Evolutionary conservation across 495 filamentous ascomycete species (phyloP).

Genomic region (Jackrogersella multiformis): DNA sequence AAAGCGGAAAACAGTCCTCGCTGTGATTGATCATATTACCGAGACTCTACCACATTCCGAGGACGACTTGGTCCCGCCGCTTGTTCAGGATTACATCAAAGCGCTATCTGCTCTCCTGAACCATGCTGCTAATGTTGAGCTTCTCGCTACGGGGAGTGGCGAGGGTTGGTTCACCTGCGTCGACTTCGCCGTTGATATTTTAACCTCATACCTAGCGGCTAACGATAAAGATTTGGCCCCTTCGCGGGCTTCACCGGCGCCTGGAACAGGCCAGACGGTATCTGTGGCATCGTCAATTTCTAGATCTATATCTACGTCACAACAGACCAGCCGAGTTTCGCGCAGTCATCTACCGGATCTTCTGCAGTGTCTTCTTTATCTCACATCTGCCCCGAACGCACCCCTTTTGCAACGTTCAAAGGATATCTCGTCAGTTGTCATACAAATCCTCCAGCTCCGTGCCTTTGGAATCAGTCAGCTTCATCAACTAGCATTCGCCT

Average conservation of each 20-base stretch:
- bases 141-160: conserved; percentile 60
- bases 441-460: conserved; percentile 70
- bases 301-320: conserved; percentile 43
- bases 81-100: conserved; percentile 82
- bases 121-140: conserved; percentile 79
- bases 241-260: conserved; percentile 55
- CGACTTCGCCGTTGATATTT: conserved; percentile 70
- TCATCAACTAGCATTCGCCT: conserved; percentile 75
- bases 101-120: conserved; percentile 73
- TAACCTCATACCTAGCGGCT: conserved; percentile 55
- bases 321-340: conserved; percentile 24
- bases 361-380: conserved; percentile 69
- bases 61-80: conserved; percentile 72
- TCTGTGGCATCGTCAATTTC: conserved; percentile 44
- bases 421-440: conserved; percentile 64
- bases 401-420: conserved; percentile 69
- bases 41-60: conserved; percentile 73
- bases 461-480: conserved; percentile 64
- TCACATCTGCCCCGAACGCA: conserved; percentile 75
- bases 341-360: conserved; percentile 59
- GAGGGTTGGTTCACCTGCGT: conserved; percentile 74
- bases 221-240: conserved; percentile 47
- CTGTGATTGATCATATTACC: conserved; percentile 81
- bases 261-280: conserved; percentile 39
- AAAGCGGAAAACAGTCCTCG: conserved; percentile 76